A percentile compares a stretch with the other conserved stretches of the same genome.
phyloP scores from a whole-genome alignment of 768 basidiomycete genomes.

The Peribolospora baueri region DNA sequence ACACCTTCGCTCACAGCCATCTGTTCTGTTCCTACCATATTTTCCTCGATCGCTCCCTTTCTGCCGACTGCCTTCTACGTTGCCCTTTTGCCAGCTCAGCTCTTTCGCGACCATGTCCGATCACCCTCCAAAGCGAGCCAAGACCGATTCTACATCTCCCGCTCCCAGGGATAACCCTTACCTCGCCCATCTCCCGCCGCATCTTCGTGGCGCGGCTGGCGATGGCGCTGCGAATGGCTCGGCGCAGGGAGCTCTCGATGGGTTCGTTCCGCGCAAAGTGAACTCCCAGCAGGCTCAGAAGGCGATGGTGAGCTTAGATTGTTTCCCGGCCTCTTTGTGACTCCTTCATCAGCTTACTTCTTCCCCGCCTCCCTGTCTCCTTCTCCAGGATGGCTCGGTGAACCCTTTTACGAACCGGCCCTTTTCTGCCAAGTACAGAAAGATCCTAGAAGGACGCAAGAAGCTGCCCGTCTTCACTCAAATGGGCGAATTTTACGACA shows the following conservation, averaged over 20 bases:
- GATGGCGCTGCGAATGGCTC: background rate
- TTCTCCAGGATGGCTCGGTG: conserved; percentile 39
- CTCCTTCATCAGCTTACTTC: background rate
- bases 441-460: conserved; percentile 60
- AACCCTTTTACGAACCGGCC: conserved; percentile 76
- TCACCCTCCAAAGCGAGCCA: too few relatives aligned
- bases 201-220: conserved; percentile 16
- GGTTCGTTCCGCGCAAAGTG: conserved; percentile 47
- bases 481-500: conserved; percentile 76
- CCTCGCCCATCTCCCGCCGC: conserved; percentile 25
- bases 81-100: too few relatives aligned
- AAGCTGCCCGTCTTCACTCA: conserved; percentile 75
- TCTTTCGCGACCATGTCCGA: too few relatives aligned
- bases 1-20: too few relatives aligned
- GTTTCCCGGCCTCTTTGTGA: background rate
- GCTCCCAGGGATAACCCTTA: conserved; percentile 26
- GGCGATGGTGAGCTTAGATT: conserved; percentile 38
- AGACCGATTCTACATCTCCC: background rate
- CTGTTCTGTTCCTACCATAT: too few relatives aligned
- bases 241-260: conserved; percentile 29
- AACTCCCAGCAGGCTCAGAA: conserved; percentile 37
- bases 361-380: background rate
- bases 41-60: too few relatives aligned
- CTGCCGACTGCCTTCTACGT: too few relatives aligned
- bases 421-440: conserved; percentile 52